Evolutionary conservation across 2,329 filamentous ascomycete species (phyloP), one percentile per base, ranked within the genome.

Genomic region (Ophiostoma sp.): DNA sequence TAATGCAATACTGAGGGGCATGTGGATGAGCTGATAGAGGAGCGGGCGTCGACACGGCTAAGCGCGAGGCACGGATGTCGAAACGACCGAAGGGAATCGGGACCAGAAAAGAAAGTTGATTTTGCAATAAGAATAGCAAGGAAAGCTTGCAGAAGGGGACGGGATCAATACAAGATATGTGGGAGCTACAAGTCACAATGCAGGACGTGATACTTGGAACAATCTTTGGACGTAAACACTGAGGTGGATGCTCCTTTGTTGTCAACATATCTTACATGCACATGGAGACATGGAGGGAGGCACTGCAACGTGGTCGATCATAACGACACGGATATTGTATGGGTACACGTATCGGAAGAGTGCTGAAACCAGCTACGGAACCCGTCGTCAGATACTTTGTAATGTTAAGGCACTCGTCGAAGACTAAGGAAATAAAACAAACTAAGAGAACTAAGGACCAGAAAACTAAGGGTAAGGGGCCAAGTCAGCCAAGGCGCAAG

Each of bases 261-360:
- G 9, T 55, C n/a, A 36, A 55, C 49, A 55, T 18, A 55, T 55
- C 27, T 27, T 27, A 27, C 27, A 27, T 27, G 27, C 27, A 27
- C 27, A 27, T 27, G 27, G 27, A 27, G 27, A 27, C 27, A 27
- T 27, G 27, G 27, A 27, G 27, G 49, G 49, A n/a, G 49, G 49
- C n/a, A 55, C 16, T 55, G 49, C 16, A 55, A 55, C 49, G 18
- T 55, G 49, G 49, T 55, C 49, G 49, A 55, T 55, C 49, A 55
- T 55, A 55, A 27, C 9, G 27, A 27, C 49, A 27, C 1, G n/a
- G 5, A 27, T 55, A 55, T 55, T n/a, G 18, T 47, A 47, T 5
- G 45, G 45, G 45, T 47, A 47, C 45, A 47, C 45, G 45, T 47
- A 47, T 47, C 14, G 45, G 11, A 47, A 5, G 12, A 14, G 45